Evolutionary conservation across 192 early-diverging fungal genomes (phyloP), one percentile per base, ranked within the genome.

Genomic region (Gamsiella multidivaricata): DNA sequence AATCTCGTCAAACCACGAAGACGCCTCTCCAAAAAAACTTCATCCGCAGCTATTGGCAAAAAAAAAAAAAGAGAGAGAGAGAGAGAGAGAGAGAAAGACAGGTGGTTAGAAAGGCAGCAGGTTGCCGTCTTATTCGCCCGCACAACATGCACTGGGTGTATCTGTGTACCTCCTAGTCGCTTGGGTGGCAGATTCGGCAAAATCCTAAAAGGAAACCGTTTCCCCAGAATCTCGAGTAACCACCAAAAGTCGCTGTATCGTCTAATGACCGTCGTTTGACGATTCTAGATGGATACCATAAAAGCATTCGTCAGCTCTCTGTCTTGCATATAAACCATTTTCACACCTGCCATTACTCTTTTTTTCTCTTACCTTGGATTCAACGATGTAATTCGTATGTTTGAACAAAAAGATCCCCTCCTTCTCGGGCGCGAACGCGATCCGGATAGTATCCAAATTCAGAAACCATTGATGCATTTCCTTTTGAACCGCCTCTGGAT

Each of bases 221-320:
- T 92, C 34, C 85, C 69, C 5, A 98, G 79, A 31, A 89, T 80
- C 43, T 95, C 94, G 52, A 88, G 82, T 17, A 98, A 81, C 93
- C 93, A 96, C 78, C 91, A 88, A 80, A 98, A 96, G 73, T 98
- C 96, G 56, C 91, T 95, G 79, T 95, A 98, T 57, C 96, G 86
- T 14, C 96, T 87, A 28, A 89, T 76, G 1, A 95, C 95, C 55
- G 66, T 80, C 28, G 81, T 80, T 37, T 73, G 59, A 14, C 79
- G 85, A 32, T 79, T 62, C 65, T 87, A 47, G 39, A 47, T 34
- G 36, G 2, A 23, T 12, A 26, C 17, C 20, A 12, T 59, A 15
- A 33, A 51, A 37, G 32, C 3, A 49, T 0, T 5, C 17, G 12
- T 23, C 8, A 26, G 12, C 28, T 53, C 36, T 25, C 31, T 51